Base-by-base conservation (phyloP, 495 filamentous ascomycete species). In the Lentithecium fluviatile region DNA sequence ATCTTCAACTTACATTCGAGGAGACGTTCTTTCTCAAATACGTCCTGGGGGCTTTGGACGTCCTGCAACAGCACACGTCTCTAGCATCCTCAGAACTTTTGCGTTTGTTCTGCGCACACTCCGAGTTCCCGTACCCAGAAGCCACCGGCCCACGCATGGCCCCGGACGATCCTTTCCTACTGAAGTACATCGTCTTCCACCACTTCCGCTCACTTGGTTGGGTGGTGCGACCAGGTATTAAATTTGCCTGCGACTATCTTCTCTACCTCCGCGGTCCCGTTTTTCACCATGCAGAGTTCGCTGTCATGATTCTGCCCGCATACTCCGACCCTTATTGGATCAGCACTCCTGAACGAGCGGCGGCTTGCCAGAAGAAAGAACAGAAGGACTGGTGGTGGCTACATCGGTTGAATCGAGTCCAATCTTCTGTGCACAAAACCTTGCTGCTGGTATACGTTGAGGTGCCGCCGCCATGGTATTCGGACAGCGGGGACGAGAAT, bases 121-220 rank as follows among this genome's bases (percentile, higher is more conserved):
- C 77, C 3, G 75, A 73, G 19, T 72, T 76, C 23, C 73, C 82
- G 13, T 20, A 45, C 25, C 6, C 54, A 5, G 26, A 58, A 17
- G 29, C 23, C 17, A 20, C 43, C 12, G 42, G 50, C 5, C 23
- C 77, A 95, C 52, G 15, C 83, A 23, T 74, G 78, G 53, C 82
- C 85, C 62, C 62, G 0, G 88, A 95, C 74, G 89, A 95, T 65
- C 83, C 88, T 0, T 97, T 99, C 74, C 77, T 96, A 45, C 69
- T 94, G 21, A 85, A 87, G 34, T 99, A 97, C 70, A 83, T 84
- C 29, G 88, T 88, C 13, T 99, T 96, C 69, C 94, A 99, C 68
- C 94, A 99, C 73, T 99, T 94, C 76, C 89, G 94, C 23, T 95
- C 91, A 6, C 80, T 97, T 0, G 94, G 94, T 46, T 99, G 94